Evolutionary conservation across 2,329 filamentous ascomycete species (phyloP).

Genomic region (Arthrobotrys pseudoclavata): DNA sequence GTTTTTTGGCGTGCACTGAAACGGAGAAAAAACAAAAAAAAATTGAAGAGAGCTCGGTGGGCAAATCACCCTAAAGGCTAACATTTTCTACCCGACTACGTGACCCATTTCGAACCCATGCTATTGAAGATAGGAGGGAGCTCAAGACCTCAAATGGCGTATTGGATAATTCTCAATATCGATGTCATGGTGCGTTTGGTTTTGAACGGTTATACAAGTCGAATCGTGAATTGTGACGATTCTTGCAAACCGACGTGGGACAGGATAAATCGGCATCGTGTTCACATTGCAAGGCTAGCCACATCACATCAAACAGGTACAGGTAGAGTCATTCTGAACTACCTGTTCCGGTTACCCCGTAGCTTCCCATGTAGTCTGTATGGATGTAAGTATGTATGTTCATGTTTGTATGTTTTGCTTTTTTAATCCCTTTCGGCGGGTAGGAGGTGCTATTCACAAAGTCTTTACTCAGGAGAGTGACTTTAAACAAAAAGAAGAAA

Average conservation of each 20-base stretch:
- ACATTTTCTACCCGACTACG: background rate
- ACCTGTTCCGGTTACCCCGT: constrained; percentile 11
- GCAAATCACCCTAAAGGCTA: background rate
- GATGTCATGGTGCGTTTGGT: constrained; percentile 4
- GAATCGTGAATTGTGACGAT: background rate
- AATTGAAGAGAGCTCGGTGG: constrained; percentile 16
- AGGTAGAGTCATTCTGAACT: constrained; percentile 3
- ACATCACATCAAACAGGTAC: constrained; percentile 1
- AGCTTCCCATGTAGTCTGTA: background rate
- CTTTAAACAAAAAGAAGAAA: constrained; percentile 16
- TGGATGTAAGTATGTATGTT: background rate
- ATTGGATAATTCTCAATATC: background rate
- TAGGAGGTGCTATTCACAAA: constrained; percentile 38
- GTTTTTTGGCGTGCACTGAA: constrained; percentile 8
- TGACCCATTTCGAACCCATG: background rate
- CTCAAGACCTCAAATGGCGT: background rate
- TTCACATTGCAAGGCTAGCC: background rate
- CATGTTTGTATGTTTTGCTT: constrained; percentile 21
- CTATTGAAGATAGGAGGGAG: constrained; percentile 1
- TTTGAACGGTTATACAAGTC: background rate
- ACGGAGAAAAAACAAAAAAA: background rate
- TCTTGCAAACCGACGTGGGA: background rate
- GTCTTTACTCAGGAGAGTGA: constrained; percentile 40
- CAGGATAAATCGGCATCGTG: background rate
- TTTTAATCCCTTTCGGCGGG: constrained; percentile 28